These are phyloP conservation scores for Exutisphaerella laricina DNA, from an alignment of 2,329 filamentous ascomycete species.

Conservation along the genomic window DNA sequence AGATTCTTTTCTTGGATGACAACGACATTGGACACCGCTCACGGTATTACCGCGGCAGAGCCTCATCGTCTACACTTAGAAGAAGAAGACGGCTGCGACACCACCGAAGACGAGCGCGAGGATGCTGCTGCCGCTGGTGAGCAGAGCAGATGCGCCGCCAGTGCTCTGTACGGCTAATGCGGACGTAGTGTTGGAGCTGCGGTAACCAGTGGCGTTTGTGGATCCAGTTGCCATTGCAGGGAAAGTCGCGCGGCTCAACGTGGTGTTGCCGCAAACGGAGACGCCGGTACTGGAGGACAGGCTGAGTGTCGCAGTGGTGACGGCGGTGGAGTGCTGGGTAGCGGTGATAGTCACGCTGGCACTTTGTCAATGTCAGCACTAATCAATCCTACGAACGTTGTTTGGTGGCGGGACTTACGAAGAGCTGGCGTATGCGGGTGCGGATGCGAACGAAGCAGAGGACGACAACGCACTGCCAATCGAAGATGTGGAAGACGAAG, in stretches of 20 bases:
- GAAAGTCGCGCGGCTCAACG: constrained; percentile 24
- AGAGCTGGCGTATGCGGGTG: not conserved
- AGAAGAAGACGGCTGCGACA: constrained; percentile 36
- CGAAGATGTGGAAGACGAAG: constrained; percentile 7
- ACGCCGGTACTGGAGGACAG: constrained; percentile 21
- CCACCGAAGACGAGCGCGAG: constrained; percentile 39
- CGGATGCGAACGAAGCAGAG: constrained; percentile 5
- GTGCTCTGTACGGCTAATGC: constrained; percentile 9
- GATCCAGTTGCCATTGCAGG: no score
- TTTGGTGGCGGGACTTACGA: not conserved
- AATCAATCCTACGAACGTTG: no score
- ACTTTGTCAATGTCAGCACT: no score
- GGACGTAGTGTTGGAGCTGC: constrained; percentile 7
- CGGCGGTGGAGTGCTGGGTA: constrained; percentile 5
- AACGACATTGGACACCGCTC: no score
- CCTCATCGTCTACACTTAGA: constrained; percentile 7
- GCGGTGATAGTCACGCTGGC: constrained; percentile 8
- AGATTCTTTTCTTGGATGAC: not conserved
- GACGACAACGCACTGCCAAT: constrained; percentile 28
- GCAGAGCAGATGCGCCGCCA: constrained; percentile 15
- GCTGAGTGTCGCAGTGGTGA: constrained; percentile 14
- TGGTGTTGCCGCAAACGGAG: constrained; percentile 27
- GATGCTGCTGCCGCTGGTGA: constrained; percentile 30
- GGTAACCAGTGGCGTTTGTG: constrained; percentile 5
- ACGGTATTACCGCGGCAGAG: not conserved